These are phyloP conservation scores for Tetradesmus obliquus DNA, from an alignment of 139 green algal species.

Conservation along the genomic window DNA sequence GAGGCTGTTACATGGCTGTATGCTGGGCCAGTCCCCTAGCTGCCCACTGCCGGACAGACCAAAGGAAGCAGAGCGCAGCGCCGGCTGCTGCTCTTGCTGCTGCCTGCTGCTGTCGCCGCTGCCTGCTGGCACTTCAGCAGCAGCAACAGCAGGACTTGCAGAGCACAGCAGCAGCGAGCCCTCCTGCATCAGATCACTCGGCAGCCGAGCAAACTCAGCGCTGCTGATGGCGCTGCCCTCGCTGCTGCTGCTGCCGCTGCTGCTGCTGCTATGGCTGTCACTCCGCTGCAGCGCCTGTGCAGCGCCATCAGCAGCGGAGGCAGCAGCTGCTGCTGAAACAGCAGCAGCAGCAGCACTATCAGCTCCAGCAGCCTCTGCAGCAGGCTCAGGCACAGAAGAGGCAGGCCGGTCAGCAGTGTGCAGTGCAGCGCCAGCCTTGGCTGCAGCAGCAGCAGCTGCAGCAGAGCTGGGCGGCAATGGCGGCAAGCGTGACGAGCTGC, in stretches of 20 bases:
- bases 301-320: neutral
- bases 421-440: neutral
- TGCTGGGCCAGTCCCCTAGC: neutral
- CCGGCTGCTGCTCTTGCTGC: conserved; percentile 7
- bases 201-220: neutral
- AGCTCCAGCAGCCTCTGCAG: neutral
- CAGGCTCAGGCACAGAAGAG: neutral
- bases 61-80: neutral
- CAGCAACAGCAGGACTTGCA: neutral
- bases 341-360: neutral
- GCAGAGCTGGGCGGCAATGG: neutral
- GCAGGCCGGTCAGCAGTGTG: neutral
- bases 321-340: neutral
- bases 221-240: neutral
- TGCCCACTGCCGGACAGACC: neutral
- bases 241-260: neutral
- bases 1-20: neutral
- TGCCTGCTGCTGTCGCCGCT: neutral
- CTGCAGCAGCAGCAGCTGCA: neutral
- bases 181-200: neutral
- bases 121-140: neutral
- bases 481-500: neutral
- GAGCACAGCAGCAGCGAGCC: neutral
- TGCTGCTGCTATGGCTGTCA: neutral
- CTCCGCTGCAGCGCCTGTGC: neutral